phyloP scores from a whole-genome alignment of 352 stramenopile species.

The Pythium brassicae region DNA sequence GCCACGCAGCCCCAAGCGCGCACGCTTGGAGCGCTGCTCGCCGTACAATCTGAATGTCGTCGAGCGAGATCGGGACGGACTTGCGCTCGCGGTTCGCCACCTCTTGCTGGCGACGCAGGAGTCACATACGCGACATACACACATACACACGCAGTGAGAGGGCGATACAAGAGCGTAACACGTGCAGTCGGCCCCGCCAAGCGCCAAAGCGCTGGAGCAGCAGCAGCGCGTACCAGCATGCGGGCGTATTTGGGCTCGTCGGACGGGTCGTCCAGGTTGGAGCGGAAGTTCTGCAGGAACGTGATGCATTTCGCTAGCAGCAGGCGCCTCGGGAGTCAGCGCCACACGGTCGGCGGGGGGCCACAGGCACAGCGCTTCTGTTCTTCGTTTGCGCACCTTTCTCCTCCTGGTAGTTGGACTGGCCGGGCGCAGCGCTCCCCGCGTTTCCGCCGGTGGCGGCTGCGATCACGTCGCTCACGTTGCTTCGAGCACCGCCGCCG shows the following conservation, averaged over 20 bases:
- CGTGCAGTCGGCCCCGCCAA: too few species aligned
- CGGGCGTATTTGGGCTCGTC: slow-evolving; percentile 71
- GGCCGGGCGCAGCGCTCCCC: slow-evolving; percentile 7
- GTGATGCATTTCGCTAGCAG: slow-evolving; percentile 61
- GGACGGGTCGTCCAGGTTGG: slow-evolving; percentile 61
- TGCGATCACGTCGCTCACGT: slow-evolving; percentile 11
- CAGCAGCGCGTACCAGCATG: slow-evolving; percentile 49
- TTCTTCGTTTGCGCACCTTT: slow-evolving; percentile 27
- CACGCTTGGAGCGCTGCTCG: too few species aligned
- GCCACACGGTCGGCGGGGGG: too few species aligned
- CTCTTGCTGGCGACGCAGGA: slow-evolving; percentile 52
- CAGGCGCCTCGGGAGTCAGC: background rate
- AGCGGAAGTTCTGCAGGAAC: slow-evolving; percentile 72
- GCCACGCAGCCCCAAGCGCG: too few species aligned
- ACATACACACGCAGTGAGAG: too few species aligned
- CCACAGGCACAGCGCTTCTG: background rate
- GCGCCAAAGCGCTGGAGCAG: background rate
- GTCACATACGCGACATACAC: too few species aligned
- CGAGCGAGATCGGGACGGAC: slow-evolving; percentile 71
- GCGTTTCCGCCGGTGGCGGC: background rate
- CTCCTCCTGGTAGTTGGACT: slow-evolving; percentile 45
- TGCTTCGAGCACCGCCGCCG: background rate
- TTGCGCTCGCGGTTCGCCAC: slow-evolving; percentile 83
- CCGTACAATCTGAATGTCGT: slow-evolving; percentile 79
- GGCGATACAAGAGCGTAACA: too few species aligned